Percentiles rank a stretch among this genome's conserved stretches.
Conservation (phyloP, 371 early-diverging fungal genomes). For the Mycotypha africana region DNA sequence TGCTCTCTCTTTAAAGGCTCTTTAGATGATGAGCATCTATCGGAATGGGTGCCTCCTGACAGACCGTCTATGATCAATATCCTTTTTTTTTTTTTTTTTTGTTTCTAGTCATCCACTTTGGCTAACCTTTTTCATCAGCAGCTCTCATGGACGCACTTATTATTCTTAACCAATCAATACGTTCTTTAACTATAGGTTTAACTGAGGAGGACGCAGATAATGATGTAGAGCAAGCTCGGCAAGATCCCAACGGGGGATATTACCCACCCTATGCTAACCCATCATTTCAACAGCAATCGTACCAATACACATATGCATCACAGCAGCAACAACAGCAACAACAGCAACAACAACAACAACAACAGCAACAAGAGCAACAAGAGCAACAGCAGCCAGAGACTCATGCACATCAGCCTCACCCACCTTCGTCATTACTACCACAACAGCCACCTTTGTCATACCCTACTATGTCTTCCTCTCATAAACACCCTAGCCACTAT, state of each 20-base stretch:
- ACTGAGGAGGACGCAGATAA: constrained; percentile 20
- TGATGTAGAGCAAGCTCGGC: constrained; percentile 22
- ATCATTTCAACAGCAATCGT: constrained; percentile 3
- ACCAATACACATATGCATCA: background rate
- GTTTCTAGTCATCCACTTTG: too few species aligned
- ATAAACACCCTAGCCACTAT: too few species aligned
- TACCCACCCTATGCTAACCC: constrained; percentile 6
- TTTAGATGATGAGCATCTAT: constrained; percentile 29
- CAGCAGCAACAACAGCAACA: background rate
- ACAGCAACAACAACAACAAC: background rate
- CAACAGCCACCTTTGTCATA: too few species aligned
- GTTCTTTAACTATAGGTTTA: constrained; percentile 34
- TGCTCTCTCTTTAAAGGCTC: constrained; percentile 11
- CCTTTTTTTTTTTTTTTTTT: too few species aligned
- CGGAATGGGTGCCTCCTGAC: constrained; percentile 31
- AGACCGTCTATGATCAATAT: constrained; percentile 33
- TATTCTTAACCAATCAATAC: constrained; percentile 19
- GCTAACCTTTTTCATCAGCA: constrained; percentile 30
- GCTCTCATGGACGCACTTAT: too few species aligned
- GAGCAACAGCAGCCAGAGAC: background rate
- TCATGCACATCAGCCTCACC: too few species aligned
- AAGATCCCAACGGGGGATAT: too few species aligned
- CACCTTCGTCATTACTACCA: too few species aligned
- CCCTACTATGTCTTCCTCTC: too few species aligned
- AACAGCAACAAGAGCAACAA: background rate